Evolutionary conservation across 139 green algal species (phyloP), one percentile per base, ranked within the genome.

Genomic region (Micractinium sp.): DNA sequence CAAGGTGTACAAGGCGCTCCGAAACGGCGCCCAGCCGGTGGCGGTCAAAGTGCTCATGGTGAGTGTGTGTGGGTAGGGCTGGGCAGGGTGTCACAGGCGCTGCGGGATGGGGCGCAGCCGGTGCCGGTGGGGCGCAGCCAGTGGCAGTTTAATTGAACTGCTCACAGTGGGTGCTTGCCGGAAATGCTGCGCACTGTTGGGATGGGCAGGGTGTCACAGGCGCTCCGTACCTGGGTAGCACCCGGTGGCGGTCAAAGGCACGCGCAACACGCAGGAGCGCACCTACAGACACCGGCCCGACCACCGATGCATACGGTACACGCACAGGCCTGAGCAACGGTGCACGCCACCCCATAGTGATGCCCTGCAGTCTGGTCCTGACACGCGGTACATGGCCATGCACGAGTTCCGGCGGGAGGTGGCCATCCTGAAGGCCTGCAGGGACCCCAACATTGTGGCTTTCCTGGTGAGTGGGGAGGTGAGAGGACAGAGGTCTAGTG

Each of bases 361-460:
- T 7, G 19, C 41, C 78, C 66, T n/a, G 27, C 85, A 88, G 85
- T 82, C 85, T 22, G 41, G 47, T 31, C 31, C 69, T 0, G 85
- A 88, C 25, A 73, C 39, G 35, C 36, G 53, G 1, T 76, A 84
- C 85, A 76, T 84, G 74, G 74, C 74, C 0, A 41, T 86, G 63
- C 33, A 47, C 27, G 86, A 90, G 29, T 90, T 90, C 39, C 36
- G 33, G 0, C 41, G 66, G 5, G 91, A 94, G 84, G 87, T 94
- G 1, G 81, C 83, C 60, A 90, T 93, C 33, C 66, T 94, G 39
- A 75, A 84, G 39, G 88, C 85, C n/a, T 90, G 87, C 69, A 77
- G 87, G 23, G 90, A 94, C 69, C 39, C 35, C 15, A 94, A 94
- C 91, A 91, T 94, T 20, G 92, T 94, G 15, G 82, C 87, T 0